Base-by-base conservation (phyloP, 2,329 filamentous ascomycete genomes). In the Fusarium gaditjirri region DNA sequence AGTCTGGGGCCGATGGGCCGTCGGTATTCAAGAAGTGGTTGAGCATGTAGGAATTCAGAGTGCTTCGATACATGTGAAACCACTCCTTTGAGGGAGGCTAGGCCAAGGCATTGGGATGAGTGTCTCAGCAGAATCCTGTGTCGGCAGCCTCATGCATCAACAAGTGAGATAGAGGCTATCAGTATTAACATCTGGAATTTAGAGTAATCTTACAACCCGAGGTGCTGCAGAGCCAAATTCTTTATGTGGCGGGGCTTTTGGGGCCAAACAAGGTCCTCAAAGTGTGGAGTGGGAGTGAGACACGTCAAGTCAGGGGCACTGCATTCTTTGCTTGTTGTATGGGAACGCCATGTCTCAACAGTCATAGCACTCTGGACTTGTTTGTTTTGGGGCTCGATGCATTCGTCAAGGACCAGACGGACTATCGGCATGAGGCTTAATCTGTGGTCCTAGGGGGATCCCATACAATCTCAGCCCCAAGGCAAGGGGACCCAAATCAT, bases 261-360 rank as follows among this genome's bases (percentile, higher is more conserved):
- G 55, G 25, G 43, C 62, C 17, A 49, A 53, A 47, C 47, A 50
- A 54, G n/a, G 33, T 62, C 54, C 36, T 31, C 54, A 23, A 38
- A 56, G 35, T 41, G 41, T 56, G 55, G 57, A 59, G 54, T 36
- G 54, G 39, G 47, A 50, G 65, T 76, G 70, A 78, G 71, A 78
- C 77, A 78, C 41, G 36, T 71, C 64, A 72, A 67, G 53, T 38
- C 60, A 66, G 67, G 47, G 52, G 65, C 62, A 55, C 62, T 56
- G 41, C 66, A 74, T 77, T 77, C 75, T 75, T 56, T 76, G 55
- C 58, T 66, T 53, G 55, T 57, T 44, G 55, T 59, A 56, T 27
- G 39, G 54, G 66, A 62, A 61, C 57, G 68, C 64, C 71, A 68
- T 77, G 76, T 77, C 75, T 77, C 74, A 76, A 73, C 53, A 60